Conservation (phyloP, 1,139 yeast genomes). For the Meyerozyma guilliermondii region DNA sequence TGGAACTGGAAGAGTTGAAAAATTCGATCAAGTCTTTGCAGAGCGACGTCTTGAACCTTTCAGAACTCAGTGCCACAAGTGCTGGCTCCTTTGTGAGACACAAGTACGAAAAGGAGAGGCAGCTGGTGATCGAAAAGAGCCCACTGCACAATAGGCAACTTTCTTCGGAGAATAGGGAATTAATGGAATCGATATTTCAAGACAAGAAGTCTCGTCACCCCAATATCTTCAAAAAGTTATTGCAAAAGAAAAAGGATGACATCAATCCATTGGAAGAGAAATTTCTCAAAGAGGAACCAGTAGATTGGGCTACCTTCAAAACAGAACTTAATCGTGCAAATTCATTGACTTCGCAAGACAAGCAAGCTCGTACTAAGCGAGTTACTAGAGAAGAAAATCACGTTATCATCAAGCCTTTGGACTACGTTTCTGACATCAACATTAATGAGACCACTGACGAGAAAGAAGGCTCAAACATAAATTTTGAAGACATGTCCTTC, state of each 20-base stretch:
- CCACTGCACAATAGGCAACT: constrained; percentile 14
- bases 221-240: constrained; percentile 51
- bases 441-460: constrained; percentile 34
- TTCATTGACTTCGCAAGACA: constrained; percentile 65
- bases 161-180: constrained; percentile 19
- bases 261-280: constrained; percentile 32
- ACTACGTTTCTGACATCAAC: constrained; percentile 49
- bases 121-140: constrained; percentile 16
- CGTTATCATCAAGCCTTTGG: constrained; percentile 66
- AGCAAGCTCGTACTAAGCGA: constrained; percentile 61
- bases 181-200: constrained; percentile 41
- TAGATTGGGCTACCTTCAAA: constrained; percentile 40
- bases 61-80: constrained; percentile 81
- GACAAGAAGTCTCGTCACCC: constrained; percentile 44
- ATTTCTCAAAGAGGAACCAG: constrained; percentile 26
- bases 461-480: constrained; percentile 4
- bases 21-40: constrained; percentile 41
- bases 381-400: constrained; percentile 65
- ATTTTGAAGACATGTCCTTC: constrained; percentile 14
- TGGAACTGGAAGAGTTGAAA: constrained; percentile 36
- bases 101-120: constrained; percentile 43
- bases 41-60: constrained; percentile 45
- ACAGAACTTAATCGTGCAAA: constrained; percentile 70
- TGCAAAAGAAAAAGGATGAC: constrained; percentile 30
- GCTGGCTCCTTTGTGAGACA: constrained; percentile 84